Percentiles rank a stretch among this genome's conserved stretches.
These are phyloP conservation scores for Colletotrichum tabaci DNA, from an alignment of 2,329 filamentous ascomycete genomes.

Conservation along the genomic window DNA sequence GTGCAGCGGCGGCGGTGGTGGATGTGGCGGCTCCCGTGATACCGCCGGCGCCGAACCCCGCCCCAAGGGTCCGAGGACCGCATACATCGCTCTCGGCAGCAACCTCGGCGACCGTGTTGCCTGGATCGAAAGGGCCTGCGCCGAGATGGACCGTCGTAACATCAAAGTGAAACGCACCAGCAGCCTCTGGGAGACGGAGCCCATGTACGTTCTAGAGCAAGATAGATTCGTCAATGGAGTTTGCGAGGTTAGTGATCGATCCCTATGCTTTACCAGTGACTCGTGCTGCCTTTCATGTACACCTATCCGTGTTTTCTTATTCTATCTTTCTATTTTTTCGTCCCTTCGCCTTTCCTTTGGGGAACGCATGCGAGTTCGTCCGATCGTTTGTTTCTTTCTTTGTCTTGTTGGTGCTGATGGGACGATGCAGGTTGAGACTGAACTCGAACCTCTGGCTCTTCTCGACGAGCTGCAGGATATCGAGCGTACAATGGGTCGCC, in stretches of 20 bases:
- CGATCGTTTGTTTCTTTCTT: background rate
- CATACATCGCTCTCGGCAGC: conserved; percentile 91
- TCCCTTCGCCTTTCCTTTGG: background rate
- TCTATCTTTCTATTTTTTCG: background rate
- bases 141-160: conserved; percentile 79
- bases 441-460: conserved; percentile 80
- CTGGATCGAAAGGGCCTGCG: conserved; percentile 88
- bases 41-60: conserved; percentile 29
- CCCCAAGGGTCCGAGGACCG: conserved; percentile 59
- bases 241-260: conserved; percentile 79
- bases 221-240: conserved; percentile 91
- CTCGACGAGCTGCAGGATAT: conserved; percentile 88
- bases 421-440: conserved; percentile 80
- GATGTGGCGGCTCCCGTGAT: conserved; percentile 34
- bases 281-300: background rate
- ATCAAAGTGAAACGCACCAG: conserved; percentile 87
- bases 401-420: conserved; percentile 16
- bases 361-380: background rate
- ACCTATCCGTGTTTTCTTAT: background rate
- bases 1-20: conserved; percentile 53
- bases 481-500: conserved; percentile 83
- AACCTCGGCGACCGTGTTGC: conserved; percentile 89
- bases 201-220: conserved; percentile 97
- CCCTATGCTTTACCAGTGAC: conserved; percentile 1
- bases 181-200: conserved; percentile 92